Conservation (phyloP, 805 yeast species). For the Candida maesae region DNA sequence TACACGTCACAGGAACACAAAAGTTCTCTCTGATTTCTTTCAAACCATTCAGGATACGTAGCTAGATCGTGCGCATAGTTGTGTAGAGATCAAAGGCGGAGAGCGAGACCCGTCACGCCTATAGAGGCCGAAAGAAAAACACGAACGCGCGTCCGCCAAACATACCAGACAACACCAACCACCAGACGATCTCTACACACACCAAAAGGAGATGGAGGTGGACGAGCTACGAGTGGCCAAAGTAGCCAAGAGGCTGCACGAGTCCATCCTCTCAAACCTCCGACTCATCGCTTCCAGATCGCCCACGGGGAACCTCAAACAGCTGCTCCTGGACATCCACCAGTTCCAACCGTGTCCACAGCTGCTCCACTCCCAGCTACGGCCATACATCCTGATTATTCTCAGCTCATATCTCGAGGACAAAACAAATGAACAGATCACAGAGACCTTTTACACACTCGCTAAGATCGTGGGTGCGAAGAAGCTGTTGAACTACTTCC, state of each 20-base stretch:
- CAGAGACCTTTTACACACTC: slow-evolving; percentile 49
- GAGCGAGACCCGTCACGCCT: background rate
- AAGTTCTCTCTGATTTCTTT: no score
- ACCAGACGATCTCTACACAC: background rate
- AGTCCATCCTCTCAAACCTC: slow-evolving; percentile 1
- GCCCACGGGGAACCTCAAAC: background rate
- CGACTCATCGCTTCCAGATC: background rate
- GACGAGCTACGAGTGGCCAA: slow-evolving; percentile 20
- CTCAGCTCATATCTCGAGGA: slow-evolving; percentile 27
- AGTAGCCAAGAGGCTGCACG: slow-evolving; percentile 14
- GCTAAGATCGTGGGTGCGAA: slow-evolving; percentile 67
- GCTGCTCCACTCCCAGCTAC: slow-evolving; percentile 41
- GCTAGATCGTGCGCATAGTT: no score
- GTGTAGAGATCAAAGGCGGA: background rate
- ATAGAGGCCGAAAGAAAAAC: slow-evolving; percentile 1
- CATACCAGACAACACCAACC: background rate
- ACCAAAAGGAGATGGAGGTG: slow-evolving; percentile 11
- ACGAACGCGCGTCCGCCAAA: background rate
- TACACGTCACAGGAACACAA: no score
- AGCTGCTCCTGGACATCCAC: slow-evolving; percentile 29
- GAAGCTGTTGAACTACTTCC: slow-evolving; percentile 51
- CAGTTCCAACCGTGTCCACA: slow-evolving; percentile 55
- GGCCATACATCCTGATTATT: slow-evolving; percentile 3
- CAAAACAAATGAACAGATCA: background rate
- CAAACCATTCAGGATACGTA: no score